Conservation (phyloP, 805 yeast species). For the Candida tammaniensis region DNA sequence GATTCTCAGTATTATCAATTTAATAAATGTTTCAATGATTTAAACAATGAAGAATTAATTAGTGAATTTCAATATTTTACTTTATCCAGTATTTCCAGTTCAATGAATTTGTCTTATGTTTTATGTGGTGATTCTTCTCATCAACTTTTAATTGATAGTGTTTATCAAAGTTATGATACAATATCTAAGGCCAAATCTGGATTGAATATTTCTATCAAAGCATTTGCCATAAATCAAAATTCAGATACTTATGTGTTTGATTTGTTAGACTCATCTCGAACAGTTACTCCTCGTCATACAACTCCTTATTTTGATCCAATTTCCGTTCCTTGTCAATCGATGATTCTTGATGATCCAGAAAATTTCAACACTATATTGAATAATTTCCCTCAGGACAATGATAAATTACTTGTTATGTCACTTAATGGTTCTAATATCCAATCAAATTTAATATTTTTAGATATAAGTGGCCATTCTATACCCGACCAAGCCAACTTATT, state of each 20-base stretch:
- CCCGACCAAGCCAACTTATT: not conserved
- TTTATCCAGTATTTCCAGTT: too few relatives aligned
- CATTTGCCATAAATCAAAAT: conserved; percentile 7
- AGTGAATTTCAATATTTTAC: conserved; percentile 22
- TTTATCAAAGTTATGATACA: not conserved
- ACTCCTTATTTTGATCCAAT: not conserved
- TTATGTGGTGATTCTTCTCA: conserved; percentile 3
- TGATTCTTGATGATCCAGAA: conserved; percentile 12
- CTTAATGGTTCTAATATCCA: not conserved
- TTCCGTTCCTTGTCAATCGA: conserved; percentile 9
- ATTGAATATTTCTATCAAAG: conserved; percentile 10
- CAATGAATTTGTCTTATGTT: conserved; percentile 1
- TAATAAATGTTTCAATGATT: conserved; percentile 17
- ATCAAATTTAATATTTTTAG: conserved; percentile 5
- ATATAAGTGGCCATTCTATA: not conserved
- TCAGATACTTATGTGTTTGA: conserved; percentile 3
- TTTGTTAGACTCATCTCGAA: conserved; percentile 10
- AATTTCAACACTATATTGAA: conserved; percentile 10
- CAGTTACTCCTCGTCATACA: not conserved
- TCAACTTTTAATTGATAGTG: not conserved
- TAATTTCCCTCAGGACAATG: not conserved
- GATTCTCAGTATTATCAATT: conserved; percentile 7
- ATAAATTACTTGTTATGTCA: not conserved
- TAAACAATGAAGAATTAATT: conserved; percentile 11
- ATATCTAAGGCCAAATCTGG: not conserved